Conservation (phyloP, 1,139 yeast genomes). For the Chernovozyma sophiae-reginae region DNA sequence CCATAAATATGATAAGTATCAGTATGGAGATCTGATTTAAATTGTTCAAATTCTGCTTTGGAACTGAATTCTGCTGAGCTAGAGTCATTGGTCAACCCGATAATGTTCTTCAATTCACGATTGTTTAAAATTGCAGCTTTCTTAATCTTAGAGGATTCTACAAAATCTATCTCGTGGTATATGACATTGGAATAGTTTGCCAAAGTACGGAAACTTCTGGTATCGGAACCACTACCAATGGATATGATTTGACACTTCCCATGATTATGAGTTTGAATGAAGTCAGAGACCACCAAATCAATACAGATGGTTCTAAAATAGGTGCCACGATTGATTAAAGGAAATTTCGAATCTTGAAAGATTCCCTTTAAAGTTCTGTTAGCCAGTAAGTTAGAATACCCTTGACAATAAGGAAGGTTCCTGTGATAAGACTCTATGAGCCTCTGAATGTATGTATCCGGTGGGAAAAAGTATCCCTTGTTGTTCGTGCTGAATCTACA, state of each 20-base stretch:
- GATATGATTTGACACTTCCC: constrained; percentile 61
- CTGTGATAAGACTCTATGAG: constrained; percentile 39
- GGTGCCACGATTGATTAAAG: constrained; percentile 81
- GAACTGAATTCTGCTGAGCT: constrained; percentile 11
- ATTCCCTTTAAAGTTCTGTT: constrained; percentile 38
- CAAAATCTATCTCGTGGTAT: constrained; percentile 76
- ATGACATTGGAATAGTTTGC: constrained; percentile 20
- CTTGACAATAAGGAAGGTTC: constrained; percentile 35
- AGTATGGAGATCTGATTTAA: constrained; percentile 37
- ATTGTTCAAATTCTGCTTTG: constrained; percentile 20
- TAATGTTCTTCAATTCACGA: constrained; percentile 15
- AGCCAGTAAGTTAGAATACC: constrained; percentile 39
- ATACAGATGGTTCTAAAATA: constrained; percentile 68
- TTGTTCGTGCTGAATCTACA: constrained; percentile 60
- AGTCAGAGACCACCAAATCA: constrained; percentile 49
- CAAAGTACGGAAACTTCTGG: constrained; percentile 60
- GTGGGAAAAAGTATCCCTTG: constrained; percentile 45
- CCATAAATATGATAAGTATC: constrained; percentile 51
- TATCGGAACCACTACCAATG: constrained; percentile 96
- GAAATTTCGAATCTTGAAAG: constrained; percentile 53
- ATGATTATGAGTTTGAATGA: constrained; percentile 27
- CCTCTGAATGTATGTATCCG: constrained; percentile 46
- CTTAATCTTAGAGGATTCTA: constrained; percentile 58
- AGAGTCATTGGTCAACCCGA: constrained; percentile 11
- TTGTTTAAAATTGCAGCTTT: constrained; percentile 45